Base-by-base conservation (phyloP, 208 protist genomes). In the Acanthamoeba royreba region DNA sequence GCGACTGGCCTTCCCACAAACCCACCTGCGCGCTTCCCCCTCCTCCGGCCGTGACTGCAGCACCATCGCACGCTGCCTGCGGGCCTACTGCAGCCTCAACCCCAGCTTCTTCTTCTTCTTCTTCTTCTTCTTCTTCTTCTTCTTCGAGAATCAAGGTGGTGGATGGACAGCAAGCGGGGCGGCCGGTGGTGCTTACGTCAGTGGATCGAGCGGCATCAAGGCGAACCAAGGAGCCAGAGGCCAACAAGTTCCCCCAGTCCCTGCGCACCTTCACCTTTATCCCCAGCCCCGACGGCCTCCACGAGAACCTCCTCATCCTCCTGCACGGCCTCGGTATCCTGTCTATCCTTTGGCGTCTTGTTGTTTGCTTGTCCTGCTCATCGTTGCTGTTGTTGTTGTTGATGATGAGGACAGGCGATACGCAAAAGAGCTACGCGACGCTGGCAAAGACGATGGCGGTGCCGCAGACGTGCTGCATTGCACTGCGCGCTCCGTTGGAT, bases 221-320 rank as follows among this genome's bases (percentile, higher is more conserved):
- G 72, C 72, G 72, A 4, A 45, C 46, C 38, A 19, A 42, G 25
- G 72, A 25, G 38, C 72, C 72, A 9, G 43, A 83, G n/a, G 49
- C 81, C 7, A 25, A 5, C 28, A 45, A 46, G 81, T 89, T 89
- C 38, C 81, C 81, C 2, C 15, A 11, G 4, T 28, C 15, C 9
- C 72, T 83, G 38, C 72, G 72, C 42, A 28, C 35, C 7, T 89
- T 89, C 31, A 19, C 46, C 33, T 89, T 25, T 38, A 52, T 66
- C 49, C 81, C 81, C 9, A 89, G 81, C 47, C 46, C 46, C 4
- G 81, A 89, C 81, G 81, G 81, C 40, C 81, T 69, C n/a, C 33
- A 89, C 49, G 81, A 89, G 53, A 89, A 89, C 81, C 81, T 89
- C 35, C 38, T 89, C 33, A 42, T 89, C 33, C 81, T 89, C 25